phyloP scores from a whole-genome alignment of 768 basidiomycete genomes.

The Coprinellus aureogranulatus region DNA sequence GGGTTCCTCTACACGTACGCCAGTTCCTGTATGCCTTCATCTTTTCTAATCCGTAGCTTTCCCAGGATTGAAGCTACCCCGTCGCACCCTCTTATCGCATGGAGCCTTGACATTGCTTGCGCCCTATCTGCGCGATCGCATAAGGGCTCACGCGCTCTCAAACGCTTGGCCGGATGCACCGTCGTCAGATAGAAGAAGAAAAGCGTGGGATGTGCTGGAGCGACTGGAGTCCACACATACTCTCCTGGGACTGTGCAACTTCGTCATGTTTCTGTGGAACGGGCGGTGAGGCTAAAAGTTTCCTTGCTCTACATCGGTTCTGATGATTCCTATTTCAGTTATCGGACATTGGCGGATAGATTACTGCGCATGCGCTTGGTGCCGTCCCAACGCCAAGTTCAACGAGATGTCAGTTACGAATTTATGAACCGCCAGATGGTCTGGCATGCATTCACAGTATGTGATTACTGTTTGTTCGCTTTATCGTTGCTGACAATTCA shows the following conservation, averaged over 20 bases:
- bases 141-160: conserved; percentile 75
- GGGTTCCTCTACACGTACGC: conserved; percentile 36
- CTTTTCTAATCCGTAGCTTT: conserved; percentile 8
- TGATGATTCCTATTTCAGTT: conserved; percentile 61
- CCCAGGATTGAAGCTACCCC: conserved; percentile 70
- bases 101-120: conserved; percentile 68
- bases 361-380: conserved; percentile 71
- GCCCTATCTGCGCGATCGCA: conserved; percentile 75
- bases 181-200: conserved; percentile 68
- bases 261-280: conserved; percentile 80
- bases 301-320: too few species aligned
- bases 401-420: conserved; percentile 91
- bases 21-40: conserved; percentile 5
- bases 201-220: conserved; percentile 68
- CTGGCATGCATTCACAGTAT: conserved; percentile 96
- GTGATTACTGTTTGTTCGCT: conserved; percentile 23
- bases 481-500: background rate
- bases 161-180: conserved; percentile 91
- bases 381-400: conserved; percentile 65
- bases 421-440: conserved; percentile 99
- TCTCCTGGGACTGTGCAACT: conserved; percentile 66
- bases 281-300: conserved; percentile 85
- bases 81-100: conserved; percentile 60
- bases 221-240: conserved; percentile 67
- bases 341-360: conserved; percentile 80